Conservation (phyloP, 345 rosid genomes). For the Salix purpurea region DNA sequence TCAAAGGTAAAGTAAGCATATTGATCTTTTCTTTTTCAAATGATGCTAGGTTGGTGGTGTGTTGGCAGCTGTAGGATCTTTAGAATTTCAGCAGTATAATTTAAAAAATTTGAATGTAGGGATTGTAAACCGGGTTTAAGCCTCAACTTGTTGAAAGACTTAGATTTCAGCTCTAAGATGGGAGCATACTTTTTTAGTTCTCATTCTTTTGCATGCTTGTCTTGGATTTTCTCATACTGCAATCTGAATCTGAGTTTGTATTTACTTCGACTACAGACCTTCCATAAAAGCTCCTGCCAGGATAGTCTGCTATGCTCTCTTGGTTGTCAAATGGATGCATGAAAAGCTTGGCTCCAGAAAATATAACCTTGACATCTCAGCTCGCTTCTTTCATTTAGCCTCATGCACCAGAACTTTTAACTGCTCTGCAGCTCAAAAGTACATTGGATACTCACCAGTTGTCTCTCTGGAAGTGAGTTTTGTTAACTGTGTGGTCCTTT, state of each 20-base stretch:
- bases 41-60: not conserved
- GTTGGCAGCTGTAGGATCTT: not conserved
- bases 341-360: slow-evolving; percentile 41
- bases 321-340: slow-evolving; percentile 46
- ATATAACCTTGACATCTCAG: slow-evolving; percentile 38
- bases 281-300: slow-evolving; percentile 58
- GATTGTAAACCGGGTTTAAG: not conserved
- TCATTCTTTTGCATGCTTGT: not conserved
- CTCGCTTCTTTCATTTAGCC: slow-evolving; percentile 54
- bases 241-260: slow-evolving; percentile 12
- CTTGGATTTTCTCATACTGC: not conserved
- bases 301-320: slow-evolving; percentile 37
- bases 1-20: slow-evolving; percentile 50
- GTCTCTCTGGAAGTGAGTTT: slow-evolving; percentile 62
- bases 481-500: not conserved
- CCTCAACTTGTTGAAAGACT: not conserved
- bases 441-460: slow-evolving; percentile 67
- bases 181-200: not conserved
- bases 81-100: not conserved
- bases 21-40: not conserved
- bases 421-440: slow-evolving; percentile 68
- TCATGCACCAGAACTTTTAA: slow-evolving; percentile 71
- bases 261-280: slow-evolving; percentile 58
- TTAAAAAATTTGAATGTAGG: not conserved
- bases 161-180: not conserved